Conservation (phyloP, 23 red algal genomes). For the Rhodosorus marinus region DNA sequence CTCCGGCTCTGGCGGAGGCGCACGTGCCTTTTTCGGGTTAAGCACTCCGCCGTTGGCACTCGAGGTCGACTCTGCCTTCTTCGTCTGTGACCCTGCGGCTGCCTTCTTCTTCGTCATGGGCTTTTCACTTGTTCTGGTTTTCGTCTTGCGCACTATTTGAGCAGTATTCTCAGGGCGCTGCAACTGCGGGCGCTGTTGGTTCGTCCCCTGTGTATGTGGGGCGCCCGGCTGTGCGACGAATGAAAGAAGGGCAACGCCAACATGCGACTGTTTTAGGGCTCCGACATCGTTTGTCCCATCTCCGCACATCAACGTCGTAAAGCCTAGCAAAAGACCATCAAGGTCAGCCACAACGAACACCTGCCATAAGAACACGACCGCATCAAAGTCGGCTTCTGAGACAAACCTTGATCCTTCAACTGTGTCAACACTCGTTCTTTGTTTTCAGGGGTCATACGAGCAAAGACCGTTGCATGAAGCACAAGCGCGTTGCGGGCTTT, state of each 20-base stretch:
- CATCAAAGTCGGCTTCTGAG: too few relatives aligned
- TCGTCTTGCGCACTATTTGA: too few relatives aligned
- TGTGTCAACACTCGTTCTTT: constrained; percentile 68
- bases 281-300: constrained; percentile 99
- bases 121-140: too few relatives aligned
- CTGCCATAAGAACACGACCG: too few relatives aligned
- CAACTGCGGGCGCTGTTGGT: too few relatives aligned
- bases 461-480: constrained; percentile 65
- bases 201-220: neutral
- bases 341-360: too few relatives aligned
- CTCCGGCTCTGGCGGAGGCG: too few relatives aligned
- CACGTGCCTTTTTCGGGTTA: neutral
- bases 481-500: constrained; percentile 3
- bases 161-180: too few relatives aligned
- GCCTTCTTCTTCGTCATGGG: too few relatives aligned
- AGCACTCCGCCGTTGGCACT: neutral
- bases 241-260: constrained; percentile 84
- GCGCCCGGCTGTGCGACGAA: neutral
- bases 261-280: constrained; percentile 89
- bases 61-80: neutral
- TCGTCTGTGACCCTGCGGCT: neutral
- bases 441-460: constrained; percentile 72
- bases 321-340: too few relatives aligned
- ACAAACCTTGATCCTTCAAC: constrained; percentile 65
- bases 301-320: constrained; percentile 94